Base-by-base conservation (phyloP, 192 early-diverging fungal genomes). In the Geranomyces variabilis region DNA sequence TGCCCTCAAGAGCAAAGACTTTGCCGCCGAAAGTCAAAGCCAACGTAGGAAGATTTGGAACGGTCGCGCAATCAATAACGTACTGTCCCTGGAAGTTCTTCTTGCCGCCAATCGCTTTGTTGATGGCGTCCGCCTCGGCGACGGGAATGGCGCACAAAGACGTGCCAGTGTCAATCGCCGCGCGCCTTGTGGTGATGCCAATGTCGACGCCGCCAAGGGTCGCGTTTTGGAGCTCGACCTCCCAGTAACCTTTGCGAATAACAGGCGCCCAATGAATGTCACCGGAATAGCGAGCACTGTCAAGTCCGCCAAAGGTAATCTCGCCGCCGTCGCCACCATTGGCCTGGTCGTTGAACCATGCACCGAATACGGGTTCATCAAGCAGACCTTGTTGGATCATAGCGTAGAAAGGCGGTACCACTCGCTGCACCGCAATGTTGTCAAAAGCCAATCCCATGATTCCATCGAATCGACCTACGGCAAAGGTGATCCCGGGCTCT, bases 401-500 rank as follows among this genome's bases (percentile, higher is more conserved):
- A 66, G 90, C 87, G 78, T 97, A 99, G 79, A 99, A 93, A 6
- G 97, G 97, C 17, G 97, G 97, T 49, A 95, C 93, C 14, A 93
- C 92, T 30, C 86, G 80, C 34, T 91, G 77, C 30, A 99, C 95
- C 9, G 94, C 89, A 77, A 97, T 97, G 60, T 73, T 82, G 80
- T 82, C 80, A 64, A 75, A 84, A 1, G 51, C 75, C 14, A 57
- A 36, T 13, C 43, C 24, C 41, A 28, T 21, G 75, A 99, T 99
- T 21, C 97, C 97, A 77, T 99, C 97, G 71, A 98, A 99, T n/a
- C 88, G 80, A 22, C 93, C 95, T 70, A 96, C 90, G 0, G 91
- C 93, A 86, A 98, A 99, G 0, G 95, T 89, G 45, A 97, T 85
- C 0, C 96, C 96, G 9, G 97, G 97, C 75, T 97, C 95, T 85